phyloP scores from a whole-genome alignment of 2,329 filamentous ascomycete genomes.

The Metarhizium humberi region DNA sequence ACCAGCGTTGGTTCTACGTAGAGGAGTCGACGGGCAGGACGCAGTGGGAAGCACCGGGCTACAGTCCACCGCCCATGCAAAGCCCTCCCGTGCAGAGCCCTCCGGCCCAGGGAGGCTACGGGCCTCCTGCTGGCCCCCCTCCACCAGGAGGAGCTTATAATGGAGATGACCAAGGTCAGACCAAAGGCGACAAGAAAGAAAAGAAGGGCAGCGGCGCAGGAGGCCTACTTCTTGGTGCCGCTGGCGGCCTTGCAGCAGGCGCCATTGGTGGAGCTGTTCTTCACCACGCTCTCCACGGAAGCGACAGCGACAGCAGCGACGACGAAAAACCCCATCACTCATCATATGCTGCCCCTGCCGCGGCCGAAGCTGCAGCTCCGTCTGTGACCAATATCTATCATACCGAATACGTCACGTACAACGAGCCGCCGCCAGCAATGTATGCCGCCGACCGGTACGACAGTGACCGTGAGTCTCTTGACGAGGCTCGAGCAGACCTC shows the following conservation, averaged over 20 bases:
- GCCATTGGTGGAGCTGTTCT: conserved; percentile 49
- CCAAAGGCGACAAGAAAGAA: conserved; percentile 7
- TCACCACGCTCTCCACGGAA: conserved; percentile 37
- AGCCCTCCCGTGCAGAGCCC: conserved; percentile 12
- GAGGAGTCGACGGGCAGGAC: conserved; percentile 51
- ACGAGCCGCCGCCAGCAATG: background rate
- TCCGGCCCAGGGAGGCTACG: conserved; percentile 15
- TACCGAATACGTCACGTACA: background rate
- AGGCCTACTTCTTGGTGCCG: conserved; percentile 48
- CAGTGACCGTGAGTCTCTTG: conserved; percentile 30
- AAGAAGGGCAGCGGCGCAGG: conserved; percentile 37
- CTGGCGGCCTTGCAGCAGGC: conserved; percentile 49
- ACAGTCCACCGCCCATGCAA: conserved; percentile 14
- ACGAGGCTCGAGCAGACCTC: conserved; percentile 26
- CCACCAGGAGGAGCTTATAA: conserved; percentile 7
- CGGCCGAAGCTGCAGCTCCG: conserved; percentile 26
- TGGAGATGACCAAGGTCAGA: conserved; percentile 7
- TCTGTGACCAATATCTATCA: background rate
- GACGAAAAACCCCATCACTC: conserved; percentile 9
- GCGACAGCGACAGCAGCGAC: conserved; percentile 10
- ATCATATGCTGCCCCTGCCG: conserved; percentile 7
- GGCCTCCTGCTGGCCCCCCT: background rate
- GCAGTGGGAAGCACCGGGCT: conserved; percentile 53
- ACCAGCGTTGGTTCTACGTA: conserved; percentile 56
- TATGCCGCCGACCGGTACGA: conserved; percentile 28